phyloP scores from a whole-genome alignment of 176 grass and related monocot genomes.

The Chloris gayana region DNA sequence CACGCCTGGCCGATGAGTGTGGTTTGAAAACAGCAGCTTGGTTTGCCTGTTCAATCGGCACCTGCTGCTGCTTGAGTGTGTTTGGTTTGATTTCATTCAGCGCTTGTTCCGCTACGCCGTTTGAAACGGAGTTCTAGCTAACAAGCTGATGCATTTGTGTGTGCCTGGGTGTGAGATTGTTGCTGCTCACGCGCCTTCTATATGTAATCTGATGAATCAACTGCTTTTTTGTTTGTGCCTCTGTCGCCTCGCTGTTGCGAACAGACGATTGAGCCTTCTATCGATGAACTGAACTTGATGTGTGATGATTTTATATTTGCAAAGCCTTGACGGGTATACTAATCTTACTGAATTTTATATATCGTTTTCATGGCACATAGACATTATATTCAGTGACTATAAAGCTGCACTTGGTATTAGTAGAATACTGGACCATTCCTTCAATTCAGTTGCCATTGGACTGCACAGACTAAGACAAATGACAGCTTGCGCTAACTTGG shows the following conservation, averaged over 20 bases:
- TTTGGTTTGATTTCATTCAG: not conserved
- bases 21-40: not conserved
- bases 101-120: not conserved
- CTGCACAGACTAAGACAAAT: slow-evolving; percentile 12
- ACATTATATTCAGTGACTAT: too few relatives aligned
- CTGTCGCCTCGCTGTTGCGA: not conserved
- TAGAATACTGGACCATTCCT: slow-evolving; percentile 14
- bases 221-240: not conserved
- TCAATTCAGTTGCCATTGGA: slow-evolving; percentile 11
- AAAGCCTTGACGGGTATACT: not conserved
- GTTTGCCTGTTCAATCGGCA: not conserved
- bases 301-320: not conserved
- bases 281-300: not conserved
- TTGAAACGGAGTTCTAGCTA: too few relatives aligned
- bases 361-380: too few relatives aligned
- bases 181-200: not conserved
- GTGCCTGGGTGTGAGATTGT: not conserved
- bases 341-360: too few relatives aligned
- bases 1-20: not conserved
- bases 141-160: not conserved
- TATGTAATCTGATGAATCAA: not conserved
- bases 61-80: not conserved
- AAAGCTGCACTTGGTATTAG: not conserved
- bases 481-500: not conserved
- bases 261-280: too few relatives aligned